phyloP scores from a whole-genome alignment of 495 filamentous ascomycete genomes.

The Penicillium paradoxum region DNA sequence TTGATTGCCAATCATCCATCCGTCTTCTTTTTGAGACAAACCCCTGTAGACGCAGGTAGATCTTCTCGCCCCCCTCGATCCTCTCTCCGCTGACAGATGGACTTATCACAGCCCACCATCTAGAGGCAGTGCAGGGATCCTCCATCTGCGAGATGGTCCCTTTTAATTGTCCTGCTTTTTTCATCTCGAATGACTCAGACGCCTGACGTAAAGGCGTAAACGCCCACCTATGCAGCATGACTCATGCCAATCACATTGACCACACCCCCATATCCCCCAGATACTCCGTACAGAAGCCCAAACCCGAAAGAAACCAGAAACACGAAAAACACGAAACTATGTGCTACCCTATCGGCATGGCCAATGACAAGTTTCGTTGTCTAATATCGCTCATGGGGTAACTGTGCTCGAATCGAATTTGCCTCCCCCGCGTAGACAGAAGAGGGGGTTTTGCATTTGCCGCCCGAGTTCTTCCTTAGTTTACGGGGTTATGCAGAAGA shows the following conservation, averaged over 20 bases:
- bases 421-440: constrained; percentile 2
- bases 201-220: constrained; percentile 11
- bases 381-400: not conserved
- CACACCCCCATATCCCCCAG: too few relatives aligned
- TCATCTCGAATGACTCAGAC: constrained; percentile 1
- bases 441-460: not conserved
- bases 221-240: constrained; percentile 18
- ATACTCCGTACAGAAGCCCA: too few relatives aligned
- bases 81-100: not conserved
- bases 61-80: not conserved
- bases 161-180: constrained; percentile 1
- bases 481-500: not conserved
- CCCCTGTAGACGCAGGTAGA: not conserved
- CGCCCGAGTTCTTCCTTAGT: not conserved
- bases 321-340: not conserved
- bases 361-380: not conserved
- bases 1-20: constrained; percentile 23
- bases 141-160: not conserved
- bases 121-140: not conserved
- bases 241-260: constrained; percentile 11
- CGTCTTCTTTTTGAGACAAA: constrained; percentile 20
- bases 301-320: not conserved
- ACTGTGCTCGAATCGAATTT: not conserved
- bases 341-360: not conserved
- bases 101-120: not conserved